Evolutionary conservation across 306 rosid genomes (phyloP).

Genomic region (Vigna unguiculata): DNA sequence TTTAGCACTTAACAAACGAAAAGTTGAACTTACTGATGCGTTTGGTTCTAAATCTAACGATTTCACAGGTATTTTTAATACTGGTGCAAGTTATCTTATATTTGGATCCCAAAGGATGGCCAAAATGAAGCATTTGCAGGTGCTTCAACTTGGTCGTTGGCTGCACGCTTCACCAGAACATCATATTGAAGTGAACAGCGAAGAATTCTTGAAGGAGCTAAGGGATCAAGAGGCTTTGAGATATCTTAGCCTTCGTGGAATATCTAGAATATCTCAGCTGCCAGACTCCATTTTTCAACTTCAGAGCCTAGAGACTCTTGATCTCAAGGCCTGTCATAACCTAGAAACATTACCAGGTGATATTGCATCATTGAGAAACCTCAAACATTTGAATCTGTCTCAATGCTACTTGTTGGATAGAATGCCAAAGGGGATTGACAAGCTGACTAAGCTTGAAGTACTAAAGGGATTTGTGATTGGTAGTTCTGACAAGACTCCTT

Average conservation of each 20-base stretch:
- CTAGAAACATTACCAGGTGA: conserved; percentile 42
- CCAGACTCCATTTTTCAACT: conserved; percentile 16
- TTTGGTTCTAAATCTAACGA: too few relatives aligned
- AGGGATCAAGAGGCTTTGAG: background rate
- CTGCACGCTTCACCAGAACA: background rate
- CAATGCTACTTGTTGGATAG: conserved; percentile 56
- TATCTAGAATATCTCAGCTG: background rate
- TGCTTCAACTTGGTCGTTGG: conserved; percentile 47
- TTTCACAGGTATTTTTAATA: conserved; percentile 42
- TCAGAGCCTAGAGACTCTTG: conserved; percentile 27
- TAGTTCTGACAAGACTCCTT: background rate
- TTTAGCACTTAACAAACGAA: background rate
- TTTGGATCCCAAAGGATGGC: background rate
- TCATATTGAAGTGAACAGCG: conserved; percentile 29
- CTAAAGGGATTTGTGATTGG: conserved; percentile 55
- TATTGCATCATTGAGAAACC: conserved; percentile 34
- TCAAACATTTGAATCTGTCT: conserved; percentile 47
- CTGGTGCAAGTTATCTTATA: background rate
- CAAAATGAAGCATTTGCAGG: conserved; percentile 10
- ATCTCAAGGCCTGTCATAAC: conserved; percentile 42
- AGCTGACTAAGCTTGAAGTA: conserved; percentile 44
- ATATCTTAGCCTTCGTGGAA: background rate
- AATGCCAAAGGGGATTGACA: conserved; percentile 49
- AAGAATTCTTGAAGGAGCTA: background rate
- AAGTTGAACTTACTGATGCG: background rate